Conservation (phyloP, 2,329 filamentous ascomycete genomes). For the Aspergillus glaucus region DNA sequence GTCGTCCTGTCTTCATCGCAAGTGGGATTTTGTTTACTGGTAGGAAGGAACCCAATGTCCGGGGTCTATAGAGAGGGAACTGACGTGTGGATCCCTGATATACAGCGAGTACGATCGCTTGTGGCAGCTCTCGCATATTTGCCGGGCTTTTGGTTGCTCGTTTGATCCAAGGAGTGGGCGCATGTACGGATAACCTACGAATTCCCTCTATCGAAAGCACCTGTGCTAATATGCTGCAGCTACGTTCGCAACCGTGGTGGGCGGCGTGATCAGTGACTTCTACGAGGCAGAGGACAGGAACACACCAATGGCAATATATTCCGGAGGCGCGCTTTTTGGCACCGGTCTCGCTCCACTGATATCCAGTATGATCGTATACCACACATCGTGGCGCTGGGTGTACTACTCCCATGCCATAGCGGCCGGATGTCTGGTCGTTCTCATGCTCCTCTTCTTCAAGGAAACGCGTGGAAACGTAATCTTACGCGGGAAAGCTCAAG, state of each 20-base stretch:
- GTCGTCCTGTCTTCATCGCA: constrained; percentile 71
- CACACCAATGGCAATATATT: constrained; percentile 83
- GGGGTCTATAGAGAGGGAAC: neutral
- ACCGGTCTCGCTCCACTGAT: constrained; percentile 74
- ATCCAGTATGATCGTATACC: constrained; percentile 61
- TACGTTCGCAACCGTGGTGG: constrained; percentile 80
- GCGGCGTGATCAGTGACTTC: constrained; percentile 81
- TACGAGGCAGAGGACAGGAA: constrained; percentile 75
- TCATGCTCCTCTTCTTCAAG: constrained; percentile 65
- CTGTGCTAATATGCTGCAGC: constrained; percentile 17
- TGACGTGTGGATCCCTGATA: constrained; percentile 4
- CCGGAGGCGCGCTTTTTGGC: constrained; percentile 67
- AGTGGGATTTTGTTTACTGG: constrained; percentile 65
- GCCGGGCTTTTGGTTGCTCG: constrained; percentile 69
- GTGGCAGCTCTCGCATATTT: constrained; percentile 63
- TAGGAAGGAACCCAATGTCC: constrained; percentile 9
- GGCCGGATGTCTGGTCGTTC: constrained; percentile 56
- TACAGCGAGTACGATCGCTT: constrained; percentile 59
- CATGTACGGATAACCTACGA: constrained; percentile 47
- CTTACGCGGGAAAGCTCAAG: constrained; percentile 65
- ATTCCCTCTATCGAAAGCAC: neutral
- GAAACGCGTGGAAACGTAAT: constrained; percentile 80
- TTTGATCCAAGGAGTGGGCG: constrained; percentile 71
- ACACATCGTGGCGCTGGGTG: constrained; percentile 73
- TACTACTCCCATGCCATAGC: constrained; percentile 80